Percentiles rank a stretch among this genome's conserved stretches.
Evolutionary conservation across 2,329 filamentous ascomycete genomes (phyloP).

Genomic region (Pyrenochaeta sp.): DNA sequence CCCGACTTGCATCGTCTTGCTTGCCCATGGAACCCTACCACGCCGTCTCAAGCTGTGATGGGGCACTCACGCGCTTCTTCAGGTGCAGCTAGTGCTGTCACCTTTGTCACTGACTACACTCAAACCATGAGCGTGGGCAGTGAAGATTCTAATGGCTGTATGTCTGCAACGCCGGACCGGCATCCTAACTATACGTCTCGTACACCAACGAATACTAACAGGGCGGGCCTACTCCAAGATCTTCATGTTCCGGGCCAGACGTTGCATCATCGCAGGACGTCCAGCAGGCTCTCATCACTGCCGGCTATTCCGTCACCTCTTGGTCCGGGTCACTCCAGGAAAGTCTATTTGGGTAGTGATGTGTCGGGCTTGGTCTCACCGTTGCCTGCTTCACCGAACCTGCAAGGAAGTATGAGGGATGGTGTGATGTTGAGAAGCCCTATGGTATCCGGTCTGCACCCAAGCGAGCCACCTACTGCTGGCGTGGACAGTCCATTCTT

Average conservation of each 20-base stretch:
- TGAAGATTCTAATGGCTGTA: not conserved
- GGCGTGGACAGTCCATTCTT: not conserved
- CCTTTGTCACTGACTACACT: not conserved
- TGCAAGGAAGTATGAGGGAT: not conserved
- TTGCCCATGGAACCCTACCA: not conserved
- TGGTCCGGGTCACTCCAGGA: not conserved
- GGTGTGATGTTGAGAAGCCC: not conserved
- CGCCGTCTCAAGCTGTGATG: not conserved
- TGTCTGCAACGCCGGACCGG: not conserved
- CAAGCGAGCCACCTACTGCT: not conserved
- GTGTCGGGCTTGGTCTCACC: not conserved
- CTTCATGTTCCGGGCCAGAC: not conserved
- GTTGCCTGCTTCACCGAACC: not conserved
- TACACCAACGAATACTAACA: not conserved
- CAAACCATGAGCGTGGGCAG: not conserved
- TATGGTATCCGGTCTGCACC: conserved; percentile 3
- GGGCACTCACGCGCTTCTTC: not conserved
- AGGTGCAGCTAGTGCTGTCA: not conserved
- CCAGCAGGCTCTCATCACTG: not conserved
- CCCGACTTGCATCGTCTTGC: not conserved
- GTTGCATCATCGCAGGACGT: not conserved
- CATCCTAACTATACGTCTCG: not conserved
- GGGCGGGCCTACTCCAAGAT: not conserved
- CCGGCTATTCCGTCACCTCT: conserved; percentile 4
- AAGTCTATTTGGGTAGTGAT: not conserved